These are phyloP conservation scores for Ceratobasidium sp. DNA, from an alignment of 1,284 basidiomycete genomes.

Conservation along the genomic window DNA sequence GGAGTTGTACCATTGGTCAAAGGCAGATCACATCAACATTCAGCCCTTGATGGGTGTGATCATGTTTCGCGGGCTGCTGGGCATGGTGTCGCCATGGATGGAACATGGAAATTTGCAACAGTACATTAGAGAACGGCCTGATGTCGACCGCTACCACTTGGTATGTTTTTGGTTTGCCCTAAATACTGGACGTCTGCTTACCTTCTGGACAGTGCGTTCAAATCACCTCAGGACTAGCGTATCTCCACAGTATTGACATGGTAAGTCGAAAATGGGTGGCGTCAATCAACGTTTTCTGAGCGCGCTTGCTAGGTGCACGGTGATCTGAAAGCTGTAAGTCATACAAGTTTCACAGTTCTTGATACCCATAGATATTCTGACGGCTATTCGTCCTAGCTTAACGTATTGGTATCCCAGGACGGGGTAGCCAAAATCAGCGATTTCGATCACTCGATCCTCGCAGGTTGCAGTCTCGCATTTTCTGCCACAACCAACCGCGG, in stretches of 20 bases:
- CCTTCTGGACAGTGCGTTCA: conserved; percentile 1
- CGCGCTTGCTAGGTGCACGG: conserved; percentile 4
- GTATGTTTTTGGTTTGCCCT: not conserved
- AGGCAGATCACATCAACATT: conserved; percentile 14
- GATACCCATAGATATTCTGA: not conserved
- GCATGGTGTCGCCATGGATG: conserved; percentile 34
- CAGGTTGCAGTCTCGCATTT: conserved; percentile 23
- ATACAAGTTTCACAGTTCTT: too few species aligned
- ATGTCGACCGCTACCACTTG: conserved; percentile 2
- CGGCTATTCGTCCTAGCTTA: not conserved
- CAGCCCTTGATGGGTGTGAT: too few species aligned
- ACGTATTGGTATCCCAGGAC: conserved; percentile 13
- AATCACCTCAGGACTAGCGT: conserved; percentile 9
- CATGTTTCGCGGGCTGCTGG: conserved; percentile 13
- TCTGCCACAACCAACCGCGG: conserved; percentile 25
- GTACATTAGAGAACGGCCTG: conserved; percentile 2
- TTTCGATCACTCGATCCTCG: conserved; percentile 35
- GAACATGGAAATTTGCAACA: conserved; percentile 18
- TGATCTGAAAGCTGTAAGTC: conserved; percentile 25
- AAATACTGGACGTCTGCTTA: not conserved
- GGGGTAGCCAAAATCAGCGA: conserved; percentile 20
- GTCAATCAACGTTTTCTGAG: not conserved
- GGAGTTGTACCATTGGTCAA: conserved; percentile 22
- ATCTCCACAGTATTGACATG: conserved; percentile 19
- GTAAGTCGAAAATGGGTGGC: not conserved